Percentiles rank a stretch among this genome's conserved stretches.
Evolutionary conservation across 495 filamentous ascomycete species (phyloP).

Genomic region (Penicillium cosmopolitanum): DNA sequence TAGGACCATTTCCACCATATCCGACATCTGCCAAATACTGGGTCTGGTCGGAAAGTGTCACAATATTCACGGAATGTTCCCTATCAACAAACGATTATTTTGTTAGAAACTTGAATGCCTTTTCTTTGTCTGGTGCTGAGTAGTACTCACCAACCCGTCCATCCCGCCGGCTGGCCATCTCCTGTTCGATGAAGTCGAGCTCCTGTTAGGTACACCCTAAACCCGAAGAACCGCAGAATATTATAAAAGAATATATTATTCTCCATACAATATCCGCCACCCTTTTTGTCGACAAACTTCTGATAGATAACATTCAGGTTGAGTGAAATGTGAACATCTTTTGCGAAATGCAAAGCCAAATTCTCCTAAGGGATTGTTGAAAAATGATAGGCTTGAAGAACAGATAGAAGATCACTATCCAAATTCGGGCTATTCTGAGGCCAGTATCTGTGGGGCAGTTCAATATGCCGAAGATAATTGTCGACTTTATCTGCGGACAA

Average conservation of each 20-base stretch:
- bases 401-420: constrained; percentile 1
- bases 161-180: not conserved
- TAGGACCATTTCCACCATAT: constrained; percentile 3
- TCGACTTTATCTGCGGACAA: not conserved
- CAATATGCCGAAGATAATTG: not conserved
- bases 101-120: not conserved
- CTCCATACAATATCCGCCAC: constrained; percentile 4
- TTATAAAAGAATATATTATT: constrained; percentile 5
- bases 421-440: not conserved
- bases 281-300: constrained; percentile 3
- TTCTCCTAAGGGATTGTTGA: constrained; percentile 5
- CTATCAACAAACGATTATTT: not conserved
- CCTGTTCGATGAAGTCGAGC: constrained; percentile 7
- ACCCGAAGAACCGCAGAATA: constrained; percentile 2
- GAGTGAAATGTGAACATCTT: not conserved
- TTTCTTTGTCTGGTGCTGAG: not conserved
- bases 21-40: constrained; percentile 2
- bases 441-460: not conserved
- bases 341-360: not conserved
- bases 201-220: constrained; percentile 3
- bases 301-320: not conserved
- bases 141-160: constrained; percentile 4
- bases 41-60: not conserved
- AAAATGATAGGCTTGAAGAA: constrained; percentile 5
- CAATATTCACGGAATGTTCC: constrained; percentile 6